Conservation (phyloP, 768 basidiomycete species). For the Tricholoma bakamatsutake region DNA sequence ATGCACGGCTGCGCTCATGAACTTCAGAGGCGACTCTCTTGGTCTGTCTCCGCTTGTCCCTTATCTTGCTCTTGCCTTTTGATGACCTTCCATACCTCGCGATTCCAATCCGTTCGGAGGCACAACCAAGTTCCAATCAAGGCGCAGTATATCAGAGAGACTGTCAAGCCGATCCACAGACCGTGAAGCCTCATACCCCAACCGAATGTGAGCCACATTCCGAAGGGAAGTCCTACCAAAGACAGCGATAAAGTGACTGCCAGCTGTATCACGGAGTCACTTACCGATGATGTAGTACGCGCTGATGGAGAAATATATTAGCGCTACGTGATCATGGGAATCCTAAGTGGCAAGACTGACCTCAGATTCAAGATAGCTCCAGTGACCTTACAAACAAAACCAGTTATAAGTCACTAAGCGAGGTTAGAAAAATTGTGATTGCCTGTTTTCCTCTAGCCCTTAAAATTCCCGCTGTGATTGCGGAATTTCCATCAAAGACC, state of each 20-base stretch:
- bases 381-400: constrained; percentile 36
- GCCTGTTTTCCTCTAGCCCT: constrained; percentile 79
- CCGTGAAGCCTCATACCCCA: constrained; percentile 55
- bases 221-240: constrained; percentile 65
- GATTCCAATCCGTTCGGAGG: constrained; percentile 60
- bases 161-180: constrained; percentile 80
- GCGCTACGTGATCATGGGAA: neutral
- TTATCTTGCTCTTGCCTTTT: constrained; percentile 42
- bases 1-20: neutral
- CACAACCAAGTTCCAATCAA: constrained; percentile 48
- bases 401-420: constrained; percentile 1
- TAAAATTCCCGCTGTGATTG: constrained; percentile 70
- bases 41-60: constrained; percentile 4
- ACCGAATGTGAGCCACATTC: constrained; percentile 70
- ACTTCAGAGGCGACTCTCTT: constrained; percentile 4
- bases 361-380: constrained; percentile 80
- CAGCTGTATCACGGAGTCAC: constrained; percentile 1
- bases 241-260: neutral
- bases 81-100: constrained; percentile 58
- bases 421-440: constrained; percentile 7
- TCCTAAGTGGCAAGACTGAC: constrained; percentile 22
- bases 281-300: constrained; percentile 75
- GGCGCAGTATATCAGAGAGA: constrained; percentile 55
- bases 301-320: constrained; percentile 20
- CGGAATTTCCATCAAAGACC: constrained; percentile 74